phyloP scores from a whole-genome alignment of 441 rosid species.

The Croton laevigatus region DNA sequence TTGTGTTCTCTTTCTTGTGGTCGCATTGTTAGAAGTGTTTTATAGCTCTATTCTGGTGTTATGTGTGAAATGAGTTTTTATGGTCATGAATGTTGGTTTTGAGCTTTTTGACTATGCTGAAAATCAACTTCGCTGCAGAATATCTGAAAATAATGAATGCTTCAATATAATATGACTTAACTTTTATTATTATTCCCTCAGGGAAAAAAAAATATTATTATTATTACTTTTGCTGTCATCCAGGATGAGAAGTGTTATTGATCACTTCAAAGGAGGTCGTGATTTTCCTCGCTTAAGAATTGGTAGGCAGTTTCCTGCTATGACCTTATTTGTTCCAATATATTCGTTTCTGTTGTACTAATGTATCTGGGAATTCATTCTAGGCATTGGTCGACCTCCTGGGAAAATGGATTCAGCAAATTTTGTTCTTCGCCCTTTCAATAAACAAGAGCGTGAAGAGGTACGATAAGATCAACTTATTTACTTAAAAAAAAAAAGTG shows the following conservation, averaged over 20 bases:
- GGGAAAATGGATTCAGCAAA: conserved; percentile 78
- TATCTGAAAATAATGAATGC: background rate
- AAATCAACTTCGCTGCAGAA: background rate
- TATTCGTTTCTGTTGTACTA: background rate
- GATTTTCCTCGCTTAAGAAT: conserved; percentile 95
- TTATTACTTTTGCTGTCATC: conserved; percentile 19
- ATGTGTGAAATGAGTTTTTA: background rate
- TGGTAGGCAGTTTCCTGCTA: conserved; percentile 40
- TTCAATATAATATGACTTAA: background rate
- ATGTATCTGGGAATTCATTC: conserved; percentile 18
- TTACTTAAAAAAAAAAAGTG: background rate
- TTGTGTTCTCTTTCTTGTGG: background rate
- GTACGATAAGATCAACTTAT: conserved; percentile 28
- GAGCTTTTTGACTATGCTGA: background rate
- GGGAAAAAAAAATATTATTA: no score
- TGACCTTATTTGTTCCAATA: background rate
- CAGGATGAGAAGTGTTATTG: conserved; percentile 89
- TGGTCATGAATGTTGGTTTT: background rate
- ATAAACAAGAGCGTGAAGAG: conserved; percentile 71
- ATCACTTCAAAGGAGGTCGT: conserved; percentile 77
- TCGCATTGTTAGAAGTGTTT: background rate
- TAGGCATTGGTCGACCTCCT: conserved; percentile 96
- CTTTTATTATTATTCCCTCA: no score
- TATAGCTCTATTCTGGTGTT: background rate
- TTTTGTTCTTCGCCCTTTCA: conserved; percentile 75